Conservation (phyloP, 257 asterid species). For the Ocimum tenuiflorum region DNA sequence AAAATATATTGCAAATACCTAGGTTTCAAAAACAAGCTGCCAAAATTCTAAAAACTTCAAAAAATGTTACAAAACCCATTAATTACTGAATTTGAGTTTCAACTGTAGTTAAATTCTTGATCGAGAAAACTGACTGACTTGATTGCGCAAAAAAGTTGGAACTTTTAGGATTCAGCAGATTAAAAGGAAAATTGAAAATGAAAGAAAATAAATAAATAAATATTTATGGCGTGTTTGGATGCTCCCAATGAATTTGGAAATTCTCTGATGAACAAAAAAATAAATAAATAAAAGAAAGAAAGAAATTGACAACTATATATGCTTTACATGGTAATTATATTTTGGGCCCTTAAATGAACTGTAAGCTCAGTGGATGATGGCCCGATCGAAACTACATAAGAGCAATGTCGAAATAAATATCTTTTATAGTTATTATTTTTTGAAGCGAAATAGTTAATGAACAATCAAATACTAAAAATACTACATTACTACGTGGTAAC, state of each 20-base stretch:
- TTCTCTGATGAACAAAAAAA: neutral
- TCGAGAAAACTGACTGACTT: constrained; percentile 17
- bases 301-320: neutral
- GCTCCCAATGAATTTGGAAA: neutral
- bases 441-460: too few relatives aligned
- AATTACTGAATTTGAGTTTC: constrained; percentile 16
- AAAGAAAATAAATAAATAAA: neutral
- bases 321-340: neutral
- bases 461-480: too few relatives aligned
- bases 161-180: neutral
- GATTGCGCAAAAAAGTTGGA: neutral
- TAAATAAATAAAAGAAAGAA: neutral
- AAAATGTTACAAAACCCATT: neutral
- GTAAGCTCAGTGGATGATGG: neutral
- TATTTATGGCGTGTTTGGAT: constrained; percentile 6
- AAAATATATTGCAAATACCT: constrained; percentile 7
- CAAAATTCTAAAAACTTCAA: neutral
- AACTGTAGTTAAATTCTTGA: constrained; percentile 13
- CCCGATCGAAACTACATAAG: neutral
- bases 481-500: too few relatives aligned
- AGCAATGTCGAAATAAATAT: too few relatives aligned
- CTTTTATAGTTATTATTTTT: too few relatives aligned
- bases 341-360: neutral
- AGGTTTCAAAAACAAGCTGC: constrained; percentile 5
- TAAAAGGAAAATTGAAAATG: too few relatives aligned